Evolutionary conservation across 2,329 filamentous ascomycete genomes (phyloP).

Genomic region (Monosporascus cannonballus): DNA sequence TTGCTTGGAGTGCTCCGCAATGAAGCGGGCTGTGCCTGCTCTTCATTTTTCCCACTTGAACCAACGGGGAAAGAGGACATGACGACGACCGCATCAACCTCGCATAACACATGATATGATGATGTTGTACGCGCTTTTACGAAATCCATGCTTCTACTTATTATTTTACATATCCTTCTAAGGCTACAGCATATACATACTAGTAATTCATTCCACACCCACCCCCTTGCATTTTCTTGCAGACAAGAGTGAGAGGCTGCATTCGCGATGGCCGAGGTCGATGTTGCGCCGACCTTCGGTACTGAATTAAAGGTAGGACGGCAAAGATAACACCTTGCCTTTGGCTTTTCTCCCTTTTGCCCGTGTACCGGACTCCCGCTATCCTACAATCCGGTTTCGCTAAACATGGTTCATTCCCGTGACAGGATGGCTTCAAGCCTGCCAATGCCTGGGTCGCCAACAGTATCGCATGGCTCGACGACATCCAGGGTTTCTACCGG

Average conservation of each 20-base stretch:
- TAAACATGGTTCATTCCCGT: slow-evolving; percentile 6
- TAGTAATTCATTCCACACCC: too few species aligned
- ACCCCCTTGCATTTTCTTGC: too few species aligned
- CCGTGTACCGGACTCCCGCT: slow-evolving; percentile 13
- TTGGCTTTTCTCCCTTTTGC: slow-evolving; percentile 12
- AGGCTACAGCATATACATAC: too few species aligned
- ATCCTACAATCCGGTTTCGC: slow-evolving; percentile 4
- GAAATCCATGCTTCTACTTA: slow-evolving; percentile 15
- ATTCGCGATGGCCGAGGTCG: slow-evolving; percentile 69
- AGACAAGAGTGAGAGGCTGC: neutral
- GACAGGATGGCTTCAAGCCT: slow-evolving; percentile 89
- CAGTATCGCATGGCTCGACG: slow-evolving; percentile 91
- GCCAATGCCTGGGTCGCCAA: slow-evolving; percentile 87
- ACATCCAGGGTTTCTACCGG: slow-evolving; percentile 95
- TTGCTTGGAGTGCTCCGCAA: too few species aligned
- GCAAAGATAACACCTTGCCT: neutral
- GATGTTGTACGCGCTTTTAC: neutral
- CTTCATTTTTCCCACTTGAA: neutral
- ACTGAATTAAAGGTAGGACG: slow-evolving; percentile 76
- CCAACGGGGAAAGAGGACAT: neutral
- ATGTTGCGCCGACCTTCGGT: slow-evolving; percentile 81
- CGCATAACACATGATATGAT: neutral
- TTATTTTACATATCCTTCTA: neutral
- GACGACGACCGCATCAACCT: neutral
- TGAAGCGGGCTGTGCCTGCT: too few species aligned